Percentiles rank a stretch among this genome's conserved stretches.
Conservation (phyloP, 805 yeast genomes). For the Wickerhamiella hasegawae region DNA sequence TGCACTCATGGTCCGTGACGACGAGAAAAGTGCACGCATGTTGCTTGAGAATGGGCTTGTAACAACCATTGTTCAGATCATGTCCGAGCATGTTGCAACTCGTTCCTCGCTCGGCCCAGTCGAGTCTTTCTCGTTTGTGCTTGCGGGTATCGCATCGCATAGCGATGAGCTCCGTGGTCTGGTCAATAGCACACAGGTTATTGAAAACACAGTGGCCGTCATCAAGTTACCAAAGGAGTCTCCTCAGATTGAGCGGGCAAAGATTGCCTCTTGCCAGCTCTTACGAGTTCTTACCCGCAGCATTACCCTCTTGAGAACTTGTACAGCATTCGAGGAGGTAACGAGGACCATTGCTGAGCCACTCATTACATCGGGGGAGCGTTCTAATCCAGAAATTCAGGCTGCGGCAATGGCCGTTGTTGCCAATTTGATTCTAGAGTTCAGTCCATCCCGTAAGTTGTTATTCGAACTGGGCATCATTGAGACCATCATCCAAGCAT, state of each 20-base stretch:
- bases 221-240: neutral
- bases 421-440: conserved; percentile 2
- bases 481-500: neutral
- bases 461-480: neutral
- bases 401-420: conserved; percentile 4
- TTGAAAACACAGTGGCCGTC: neutral
- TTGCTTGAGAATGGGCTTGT: neutral
- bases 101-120: neutral
- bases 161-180: neutral
- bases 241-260: neutral
- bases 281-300: neutral
- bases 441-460: neutral
- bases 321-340: neutral
- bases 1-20: neutral
- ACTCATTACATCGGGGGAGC: neutral
- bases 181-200: neutral
- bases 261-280: neutral
- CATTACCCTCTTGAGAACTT: neutral
- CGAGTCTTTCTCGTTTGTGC: neutral
- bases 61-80: neutral
- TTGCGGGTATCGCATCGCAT: neutral
- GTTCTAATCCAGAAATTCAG: neutral
- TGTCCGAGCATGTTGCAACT: neutral
- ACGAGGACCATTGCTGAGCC: neutral
- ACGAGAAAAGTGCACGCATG: neutral